Evolutionary conservation across 192 early-diverging fungal species (phyloP), one percentile per base, ranked within the genome.

Genomic region (Entophlyctis luteolus): DNA sequence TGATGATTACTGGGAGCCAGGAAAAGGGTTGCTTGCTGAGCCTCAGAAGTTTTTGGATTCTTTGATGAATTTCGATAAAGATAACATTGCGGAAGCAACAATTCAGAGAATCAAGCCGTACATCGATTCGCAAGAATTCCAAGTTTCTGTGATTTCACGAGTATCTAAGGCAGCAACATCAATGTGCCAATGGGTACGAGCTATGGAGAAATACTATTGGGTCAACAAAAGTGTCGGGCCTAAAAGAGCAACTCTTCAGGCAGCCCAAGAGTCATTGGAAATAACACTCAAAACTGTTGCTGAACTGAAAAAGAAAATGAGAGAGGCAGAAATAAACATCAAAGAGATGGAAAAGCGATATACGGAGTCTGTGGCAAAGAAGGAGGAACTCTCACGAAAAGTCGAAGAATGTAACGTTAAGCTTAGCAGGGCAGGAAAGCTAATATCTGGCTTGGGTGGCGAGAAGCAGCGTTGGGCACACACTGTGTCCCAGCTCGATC

Each of bases 201-300:
- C 84, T 1, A 86, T 86, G 83, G 84, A 86, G 69, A 83, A 83
- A 48, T 86, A 86, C 68, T 82, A 86, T 69, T 81, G 81, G 74
- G 81, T 86, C 2, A 76, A 83, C 0, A 72, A 71, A 53, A 73
- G 75, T 23, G 84, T 86, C 32, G 84, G 79, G 10, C 84, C 84
- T n/a, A 86, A 86, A 62, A 62, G 80, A 37, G 84, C 79, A 25
- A 59, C 70, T 18, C 72, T 86, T 20, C 67, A 78, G 53, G 81
- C 77, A 47, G 84, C 84, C 0, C 79, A 86, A 75, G 81, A 82
- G 18, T 77, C 77, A 27, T 68, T 86, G 33, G 84, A 82, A 35
- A 68, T 68, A 6, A 86, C 84, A 22, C 48, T 86, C 55, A 80
- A 86, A 55, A 73, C 65, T 2, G 60, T 86, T 1, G 79, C 77